Percentiles rank a stretch among this genome's conserved stretches.
Evolutionary conservation across 192 early-diverging fungal genomes (phyloP).

Genomic region (Haplosporangium gracile): DNA sequence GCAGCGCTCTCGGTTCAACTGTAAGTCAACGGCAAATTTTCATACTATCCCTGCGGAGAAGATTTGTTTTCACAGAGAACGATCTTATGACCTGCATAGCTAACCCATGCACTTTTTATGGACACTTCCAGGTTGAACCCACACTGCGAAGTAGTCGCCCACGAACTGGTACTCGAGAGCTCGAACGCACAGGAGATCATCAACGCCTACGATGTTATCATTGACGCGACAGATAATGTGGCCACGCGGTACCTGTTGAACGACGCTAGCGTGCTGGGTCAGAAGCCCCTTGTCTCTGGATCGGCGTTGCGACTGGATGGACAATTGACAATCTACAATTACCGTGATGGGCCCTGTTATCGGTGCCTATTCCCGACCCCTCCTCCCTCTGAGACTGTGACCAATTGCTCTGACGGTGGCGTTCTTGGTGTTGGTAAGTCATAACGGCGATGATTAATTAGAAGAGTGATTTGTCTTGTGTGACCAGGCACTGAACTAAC

Average conservation of each 20-base stretch:
- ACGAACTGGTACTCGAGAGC: constrained; percentile 83
- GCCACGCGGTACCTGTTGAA: constrained; percentile 95
- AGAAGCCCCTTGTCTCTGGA: constrained; percentile 89
- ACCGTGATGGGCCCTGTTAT: constrained; percentile 93
- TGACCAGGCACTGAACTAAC: neutral
- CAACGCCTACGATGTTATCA: constrained; percentile 82
- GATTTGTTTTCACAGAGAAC: neutral
- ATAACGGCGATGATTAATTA: neutral
- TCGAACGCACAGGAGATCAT: constrained; percentile 85
- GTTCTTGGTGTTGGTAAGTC: constrained; percentile 87
- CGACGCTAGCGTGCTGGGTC: constrained; percentile 89
- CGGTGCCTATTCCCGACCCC: constrained; percentile 95
- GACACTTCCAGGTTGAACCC: constrained; percentile 72
- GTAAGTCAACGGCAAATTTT: constrained; percentile 40
- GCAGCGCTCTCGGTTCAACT: constrained; percentile 72
- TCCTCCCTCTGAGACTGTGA: constrained; percentile 89
- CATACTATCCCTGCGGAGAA: neutral
- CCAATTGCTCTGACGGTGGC: constrained; percentile 93
- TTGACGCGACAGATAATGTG: constrained; percentile 96
- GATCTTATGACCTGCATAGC: neutral
- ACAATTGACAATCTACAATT: constrained; percentile 96
- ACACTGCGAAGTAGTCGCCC: constrained; percentile 69
- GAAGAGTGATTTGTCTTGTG: neutral
- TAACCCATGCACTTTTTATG: neutral
- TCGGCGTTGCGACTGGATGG: constrained; percentile 94